Conservation (phyloP, 352 stramenopile genomes). For the Phytopythium montanum region DNA sequence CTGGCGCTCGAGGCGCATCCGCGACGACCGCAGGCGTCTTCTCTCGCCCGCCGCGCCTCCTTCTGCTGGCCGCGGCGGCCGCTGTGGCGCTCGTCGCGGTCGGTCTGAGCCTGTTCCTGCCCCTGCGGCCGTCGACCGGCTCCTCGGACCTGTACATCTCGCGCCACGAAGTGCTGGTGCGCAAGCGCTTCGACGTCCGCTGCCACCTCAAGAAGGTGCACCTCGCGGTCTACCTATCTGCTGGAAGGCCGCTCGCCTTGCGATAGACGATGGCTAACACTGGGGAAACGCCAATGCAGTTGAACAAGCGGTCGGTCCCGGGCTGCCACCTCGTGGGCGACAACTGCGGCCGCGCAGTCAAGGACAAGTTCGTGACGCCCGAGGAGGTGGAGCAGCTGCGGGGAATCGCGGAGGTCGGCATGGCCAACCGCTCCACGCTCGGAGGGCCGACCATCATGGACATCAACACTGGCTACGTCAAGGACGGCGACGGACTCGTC, state of each 20-base stretch:
- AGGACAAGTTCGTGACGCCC: constrained; percentile 69
- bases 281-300: neutral
- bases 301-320: constrained; percentile 45
- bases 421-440: constrained; percentile 63
- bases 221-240: neutral
- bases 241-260: neutral
- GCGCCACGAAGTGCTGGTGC: constrained; percentile 29
- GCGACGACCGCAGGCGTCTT: too few species aligned
- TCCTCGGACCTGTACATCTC: constrained; percentile 23
- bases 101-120: neutral
- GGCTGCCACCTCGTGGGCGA: constrained; percentile 62
- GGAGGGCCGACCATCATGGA: constrained; percentile 92
- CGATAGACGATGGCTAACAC: neutral
- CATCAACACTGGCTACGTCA: constrained; percentile 88
- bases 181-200: constrained; percentile 49
- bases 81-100: neutral
- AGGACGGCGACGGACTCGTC: constrained; percentile 79
- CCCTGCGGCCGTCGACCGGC: neutral
- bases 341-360: constrained; percentile 65
- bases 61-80: neutral
- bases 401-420: constrained; percentile 80
- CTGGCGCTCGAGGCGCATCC: neutral
- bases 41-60: constrained; percentile 1
- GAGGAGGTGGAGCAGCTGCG: constrained; percentile 68
- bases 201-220: constrained; percentile 47